A percentile compares a stretch with the other conserved stretches of the same genome.
Conservation (phyloP, 129 eudicot genomes). For the Glebionis coronaria region DNA sequence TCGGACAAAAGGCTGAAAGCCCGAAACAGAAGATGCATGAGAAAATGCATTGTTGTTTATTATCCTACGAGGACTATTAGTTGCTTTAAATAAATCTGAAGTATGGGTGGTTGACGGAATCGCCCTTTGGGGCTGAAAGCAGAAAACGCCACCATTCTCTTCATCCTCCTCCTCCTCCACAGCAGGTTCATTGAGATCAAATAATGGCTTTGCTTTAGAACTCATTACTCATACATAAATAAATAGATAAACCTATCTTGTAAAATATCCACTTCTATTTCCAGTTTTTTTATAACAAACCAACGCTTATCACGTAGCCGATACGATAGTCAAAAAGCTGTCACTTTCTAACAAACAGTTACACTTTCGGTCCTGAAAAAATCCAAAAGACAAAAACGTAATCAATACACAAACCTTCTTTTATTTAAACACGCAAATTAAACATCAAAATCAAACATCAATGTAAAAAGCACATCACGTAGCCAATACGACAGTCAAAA, state of each 20-base stretch:
- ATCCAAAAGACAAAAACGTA: background rate
- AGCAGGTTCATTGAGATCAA: conserved; percentile 97
- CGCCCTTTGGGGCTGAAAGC: conserved; percentile 78
- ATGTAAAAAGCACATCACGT: conserved; percentile 20
- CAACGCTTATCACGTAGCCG: conserved; percentile 15
- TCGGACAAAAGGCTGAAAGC: conserved; percentile 86
- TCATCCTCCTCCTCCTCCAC: conserved; percentile 77
- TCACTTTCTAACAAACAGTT: background rate
- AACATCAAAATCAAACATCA: too few species aligned
- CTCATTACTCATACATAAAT: conserved; percentile 59
- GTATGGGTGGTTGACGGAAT: conserved; percentile 57
- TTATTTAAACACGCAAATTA: background rate
- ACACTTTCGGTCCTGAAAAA: conserved; percentile 18
- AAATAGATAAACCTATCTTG: conserved; percentile 15
- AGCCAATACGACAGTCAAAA: background rate
- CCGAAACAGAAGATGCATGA: conserved; percentile 91
- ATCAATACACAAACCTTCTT: conserved; percentile 7
- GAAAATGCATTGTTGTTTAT: conserved; percentile 73
- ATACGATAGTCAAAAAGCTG: background rate
- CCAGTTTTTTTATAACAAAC: conserved; percentile 14
- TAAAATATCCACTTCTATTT: conserved; percentile 26
- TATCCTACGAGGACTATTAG: conserved; percentile 52
- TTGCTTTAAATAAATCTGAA: conserved; percentile 53
- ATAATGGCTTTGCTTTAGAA: conserved; percentile 74
- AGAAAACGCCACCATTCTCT: conserved; percentile 53